phyloP scores from a whole-genome alignment of 164 flowering plant species.

The Umbellularia californica region DNA sequence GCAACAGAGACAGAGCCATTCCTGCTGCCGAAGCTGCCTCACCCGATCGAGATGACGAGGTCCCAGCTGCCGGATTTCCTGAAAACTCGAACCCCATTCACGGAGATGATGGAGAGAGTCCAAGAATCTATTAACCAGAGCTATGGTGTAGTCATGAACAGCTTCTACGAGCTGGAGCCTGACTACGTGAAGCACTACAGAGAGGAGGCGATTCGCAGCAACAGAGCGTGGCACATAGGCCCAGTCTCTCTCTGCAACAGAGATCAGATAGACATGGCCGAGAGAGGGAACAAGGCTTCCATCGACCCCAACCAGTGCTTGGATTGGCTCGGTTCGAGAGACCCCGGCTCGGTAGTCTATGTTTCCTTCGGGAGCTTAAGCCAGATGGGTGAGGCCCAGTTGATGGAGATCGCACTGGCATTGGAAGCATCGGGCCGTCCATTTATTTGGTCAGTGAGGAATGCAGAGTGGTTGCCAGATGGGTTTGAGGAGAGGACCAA shows the following conservation, averaged over 20 bases:
- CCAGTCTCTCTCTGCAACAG: conserved; percentile 24
- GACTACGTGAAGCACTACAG: conserved; percentile 18
- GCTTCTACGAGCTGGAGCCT: conserved; percentile 32
- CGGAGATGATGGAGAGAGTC: neutral
- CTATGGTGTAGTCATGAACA: conserved; percentile 30
- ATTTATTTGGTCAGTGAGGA: conserved; percentile 6
- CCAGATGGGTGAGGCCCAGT: neutral
- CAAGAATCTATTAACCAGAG: conserved; percentile 8
- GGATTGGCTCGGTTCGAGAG: conserved; percentile 23
- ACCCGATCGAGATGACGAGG: conserved; percentile 18
- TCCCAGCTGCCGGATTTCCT: conserved; percentile 8
- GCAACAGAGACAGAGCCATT: conserved; percentile 19
- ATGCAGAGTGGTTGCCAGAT: neutral
- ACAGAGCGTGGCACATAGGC: conserved; percentile 30
- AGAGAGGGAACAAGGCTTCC: conserved; percentile 21
- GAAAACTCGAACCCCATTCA: neutral
- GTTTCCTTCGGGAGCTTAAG: neutral
- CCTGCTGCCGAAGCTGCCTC: conserved; percentile 24
- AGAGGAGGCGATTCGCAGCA: conserved; percentile 2
- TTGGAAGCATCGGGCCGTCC: conserved; percentile 29
- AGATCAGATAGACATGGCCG: conserved; percentile 10
- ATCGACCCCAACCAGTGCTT: conserved; percentile 12
- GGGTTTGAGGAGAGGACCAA: conserved; percentile 17
- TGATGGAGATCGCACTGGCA: conserved; percentile 38
- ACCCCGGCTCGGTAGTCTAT: conserved; percentile 20